Conservation (phyloP, 768 basidiomycete species). For the Leccinum broughii region DNA sequence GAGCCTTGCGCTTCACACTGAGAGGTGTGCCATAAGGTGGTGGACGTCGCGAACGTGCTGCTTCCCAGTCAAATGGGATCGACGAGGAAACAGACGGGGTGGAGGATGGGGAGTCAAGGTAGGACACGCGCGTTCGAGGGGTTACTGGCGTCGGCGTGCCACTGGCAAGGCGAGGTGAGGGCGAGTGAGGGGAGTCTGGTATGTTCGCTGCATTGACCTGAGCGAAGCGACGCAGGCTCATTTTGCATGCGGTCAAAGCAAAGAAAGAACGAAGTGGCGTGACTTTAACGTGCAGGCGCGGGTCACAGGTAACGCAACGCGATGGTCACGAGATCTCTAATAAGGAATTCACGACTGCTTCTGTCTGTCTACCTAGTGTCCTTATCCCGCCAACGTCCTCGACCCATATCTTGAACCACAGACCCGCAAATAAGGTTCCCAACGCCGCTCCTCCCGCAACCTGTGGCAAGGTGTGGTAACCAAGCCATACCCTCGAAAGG, state of each 20-base stretch:
- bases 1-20: slow-evolving; percentile 43
- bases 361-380: slow-evolving; percentile 21
- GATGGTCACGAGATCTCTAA: slow-evolving; percentile 23
- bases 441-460: slow-evolving; percentile 59
- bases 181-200: slow-evolving; percentile 44
- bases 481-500: slow-evolving; percentile 70
- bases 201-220: slow-evolving; percentile 45
- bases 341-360: background rate
- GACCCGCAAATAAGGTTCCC: slow-evolving; percentile 51
- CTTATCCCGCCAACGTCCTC: slow-evolving; percentile 22
- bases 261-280: slow-evolving; percentile 14
- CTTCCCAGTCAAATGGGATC: slow-evolving; percentile 85
- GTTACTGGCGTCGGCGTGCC: slow-evolving; percentile 45
- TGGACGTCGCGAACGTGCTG: slow-evolving; percentile 66
- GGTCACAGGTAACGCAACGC: slow-evolving; percentile 29
- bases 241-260: slow-evolving; percentile 24
- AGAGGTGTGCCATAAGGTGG: slow-evolving; percentile 72
- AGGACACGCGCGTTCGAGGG: slow-evolving; percentile 48
- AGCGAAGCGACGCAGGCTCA: slow-evolving; percentile 61
- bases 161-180: slow-evolving; percentile 32
- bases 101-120: slow-evolving; percentile 59
- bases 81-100: slow-evolving; percentile 77
- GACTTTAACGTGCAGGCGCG: slow-evolving; percentile 17
- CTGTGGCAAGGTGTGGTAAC: slow-evolving; percentile 74
- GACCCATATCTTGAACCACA: slow-evolving; percentile 65